Base-by-base conservation (phyloP, 805 yeast genomes). In the Saccharomycopsis schoenii region DNA sequence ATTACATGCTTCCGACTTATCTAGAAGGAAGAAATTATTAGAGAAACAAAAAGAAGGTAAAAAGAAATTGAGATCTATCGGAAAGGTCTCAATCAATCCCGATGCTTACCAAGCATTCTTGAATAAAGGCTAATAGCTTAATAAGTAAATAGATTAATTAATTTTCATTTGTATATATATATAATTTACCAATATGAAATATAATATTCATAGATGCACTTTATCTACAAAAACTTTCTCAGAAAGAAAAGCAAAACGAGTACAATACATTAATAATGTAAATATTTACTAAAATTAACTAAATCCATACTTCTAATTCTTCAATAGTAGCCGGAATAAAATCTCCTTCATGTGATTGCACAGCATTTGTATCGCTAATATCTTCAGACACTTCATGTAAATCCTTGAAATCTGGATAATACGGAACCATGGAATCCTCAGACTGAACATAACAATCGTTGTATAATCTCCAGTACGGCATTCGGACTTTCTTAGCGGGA, bases 31-130 rank as follows among this genome's bases (percentile, higher is more conserved):
- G 77, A 93, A 93, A 73, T 78, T 93, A 66, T 76, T 93, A 59
- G 89, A 81, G 60, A 86, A 88, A 67, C 99, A 93, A 69, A 93
- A 92, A 72, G 97, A 89, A 69, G 99, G 99, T 43, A 94, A 94
- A 74, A 89, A 88, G 73, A 80, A 80, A 64, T 79, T 93, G 86
- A 86, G 87, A 72, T 78, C 87, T 15, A 78, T 85, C 14, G 98
- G 98, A 14, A 82, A 83, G 59, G 88, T 93, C 17, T 76, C 79
- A 51, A 87, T 93, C 58, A 84, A 88, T 63, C 86, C 86, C 62
- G 96, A 90, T 66, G 96, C 97, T 0, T 92, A 86, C 73, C 96
- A 88, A 70, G 88, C 96, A 17, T 91, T 92, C 72, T 76, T 92
- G 24, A 47, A 47, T 47, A 47, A 47, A 17, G 52, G 52, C 10